Evolutionary conservation across 202 grass and related monocot genomes (phyloP), one percentile per base, ranked within the genome.

Genomic region (Eragrostis tef): DNA sequence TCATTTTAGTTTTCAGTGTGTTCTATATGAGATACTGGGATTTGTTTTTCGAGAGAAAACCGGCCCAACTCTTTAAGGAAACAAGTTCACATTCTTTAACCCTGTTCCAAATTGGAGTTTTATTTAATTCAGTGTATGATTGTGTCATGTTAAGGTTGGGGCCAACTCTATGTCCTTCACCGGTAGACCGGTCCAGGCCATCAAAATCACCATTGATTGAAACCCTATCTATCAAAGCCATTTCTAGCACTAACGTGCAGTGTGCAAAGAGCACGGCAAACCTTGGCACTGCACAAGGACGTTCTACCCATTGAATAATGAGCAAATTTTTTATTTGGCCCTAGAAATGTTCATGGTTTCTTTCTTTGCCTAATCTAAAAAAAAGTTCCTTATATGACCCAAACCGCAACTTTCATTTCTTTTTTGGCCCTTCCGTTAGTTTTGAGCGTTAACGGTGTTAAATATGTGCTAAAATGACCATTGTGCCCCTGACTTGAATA

Each of bases 271-370:
- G 57, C 44, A 73, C 45, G 47, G 22, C 47, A 57, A 25, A 19
- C 9, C 64, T 39, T 85, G 34, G 67, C 15, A 41, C 36, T 48
- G 44, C 79, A 79, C 41, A 46, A 11, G 13, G 80, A 83, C 67
- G 58, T 83, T 73, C 48, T 66, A 83, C 65, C 80, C 7, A 19
- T 46, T 54, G 21, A 34, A n/a, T n/a, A n/a, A n/a, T 31, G 29
- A 31, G 29, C 29, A 31, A 31, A 31, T 31, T 31, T 3, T 3
- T 31, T 31, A 31, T 31, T 31, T 31, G 3, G 29, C 29, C 29
- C 3, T 31, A 31, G 3, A 31, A 31, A 31, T 2, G 3, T 31
- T 31, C 29, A 3, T 3, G 29, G 29, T 31, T 31, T 3, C 29
- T 31, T 31, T 2, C 3, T 31, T 31, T 1, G 29, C 29, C 29